phyloP scores from a whole-genome alignment of 2,329 filamentous ascomycete species.

The Penicillium sp. region DNA sequence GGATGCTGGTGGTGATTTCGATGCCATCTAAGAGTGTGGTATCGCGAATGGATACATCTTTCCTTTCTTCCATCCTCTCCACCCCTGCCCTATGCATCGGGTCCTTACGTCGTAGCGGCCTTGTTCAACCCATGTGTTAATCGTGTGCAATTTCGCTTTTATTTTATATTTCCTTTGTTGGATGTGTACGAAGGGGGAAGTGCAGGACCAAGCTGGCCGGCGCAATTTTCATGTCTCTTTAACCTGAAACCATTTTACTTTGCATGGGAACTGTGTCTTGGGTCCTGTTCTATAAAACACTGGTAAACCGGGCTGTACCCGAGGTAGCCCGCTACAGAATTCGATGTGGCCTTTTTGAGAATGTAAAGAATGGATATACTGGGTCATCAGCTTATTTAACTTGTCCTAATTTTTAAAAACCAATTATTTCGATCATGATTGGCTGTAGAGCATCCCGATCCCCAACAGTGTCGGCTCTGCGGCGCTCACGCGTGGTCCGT shows the following conservation, averaged over 20 bases:
- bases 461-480: constrained; percentile 3
- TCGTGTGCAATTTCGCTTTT: constrained; percentile 30
- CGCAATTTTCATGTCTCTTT: constrained; percentile 33
- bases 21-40: constrained; percentile 73
- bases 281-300: background rate
- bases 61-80: constrained; percentile 12
- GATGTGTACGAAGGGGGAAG: constrained; percentile 33
- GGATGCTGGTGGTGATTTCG: constrained; percentile 93
- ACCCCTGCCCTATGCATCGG: constrained; percentile 20
- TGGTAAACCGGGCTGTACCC: background rate
- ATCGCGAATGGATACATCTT: constrained; percentile 26
- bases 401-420: background rate
- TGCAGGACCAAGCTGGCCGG: constrained; percentile 32
- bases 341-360: background rate
- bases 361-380: background rate
- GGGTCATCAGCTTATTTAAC: background rate
- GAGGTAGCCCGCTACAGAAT: background rate
- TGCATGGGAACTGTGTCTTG: constrained; percentile 13
- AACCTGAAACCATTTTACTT: constrained; percentile 29
- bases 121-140: constrained; percentile 33
- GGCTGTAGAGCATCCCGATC: background rate
- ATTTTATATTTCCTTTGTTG: constrained; percentile 19
- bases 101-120: constrained; percentile 22
- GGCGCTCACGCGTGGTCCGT: constrained; percentile 26
- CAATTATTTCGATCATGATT: background rate